Evolutionary conservation across 805 yeast species (phyloP), one percentile per base, ranked within the genome.

Genomic region (Cephaloascus fragrans): DNA sequence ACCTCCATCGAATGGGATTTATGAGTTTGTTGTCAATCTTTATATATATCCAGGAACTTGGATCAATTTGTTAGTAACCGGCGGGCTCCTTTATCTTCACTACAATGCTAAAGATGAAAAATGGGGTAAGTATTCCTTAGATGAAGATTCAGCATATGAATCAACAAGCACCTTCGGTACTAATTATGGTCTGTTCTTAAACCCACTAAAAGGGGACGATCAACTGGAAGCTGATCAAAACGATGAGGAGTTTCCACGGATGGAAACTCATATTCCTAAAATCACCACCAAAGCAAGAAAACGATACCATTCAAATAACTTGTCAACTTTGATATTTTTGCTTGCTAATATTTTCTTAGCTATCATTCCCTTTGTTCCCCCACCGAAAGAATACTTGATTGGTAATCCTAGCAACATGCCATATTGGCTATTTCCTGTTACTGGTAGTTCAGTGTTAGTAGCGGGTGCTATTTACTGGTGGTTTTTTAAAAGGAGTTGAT

Each of bases 41-140:
- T 74, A 76, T 52, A 70, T 81, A 2, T 78, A 78, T 41, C 84
- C 85, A 1, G 77, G 79, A 0, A 72, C 83, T 2, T 67, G 80
- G 69, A 67, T 78, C 42, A 75, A 75, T 40, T 50, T 72, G 9
- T 51, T 72, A 14, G 67, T 79, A 8, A 66, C 82, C 0, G 49
- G 55, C 1, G 84, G 84, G 1, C 55, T 78, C 36, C 44, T 75
- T 2, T 77, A 74, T 45, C 59, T 77, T 42, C 78, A 74, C 43
- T 48, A 51, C 35, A 61, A 67, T 45, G 52, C 58, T 4, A 50
- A 51, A 10, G 44, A 43, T 14, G 72, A 67, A 41, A 40, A 54
- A 20, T 71, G 77, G 77, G 69, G 69, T 1, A 45, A 50, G 31
- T 47, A 39, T 37, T 49, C 48, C 26, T 40, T 40, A 3, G 41